These are phyloP conservation scores for Oehlia diaphana DNA, from an alignment of 192 early-diverging fungal genomes.

Conservation along the genomic window DNA sequence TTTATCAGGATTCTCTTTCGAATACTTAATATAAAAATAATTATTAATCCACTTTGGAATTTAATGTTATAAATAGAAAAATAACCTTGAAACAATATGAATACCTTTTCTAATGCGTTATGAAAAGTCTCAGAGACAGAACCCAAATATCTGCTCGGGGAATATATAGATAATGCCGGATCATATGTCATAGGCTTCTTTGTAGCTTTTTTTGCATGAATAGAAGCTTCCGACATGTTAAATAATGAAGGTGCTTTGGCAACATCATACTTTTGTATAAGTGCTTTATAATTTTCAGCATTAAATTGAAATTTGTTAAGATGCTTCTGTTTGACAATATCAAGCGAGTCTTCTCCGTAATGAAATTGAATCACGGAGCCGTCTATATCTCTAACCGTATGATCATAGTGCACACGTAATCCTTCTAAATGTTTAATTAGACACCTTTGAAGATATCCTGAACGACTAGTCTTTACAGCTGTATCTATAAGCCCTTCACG, in stretches of 20 bases:
- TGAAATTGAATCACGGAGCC: constrained; percentile 97
- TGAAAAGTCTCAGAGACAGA: constrained; percentile 88
- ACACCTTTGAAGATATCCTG: constrained; percentile 98
- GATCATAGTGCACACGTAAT: constrained; percentile 92
- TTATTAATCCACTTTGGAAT: background rate
- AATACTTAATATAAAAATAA: constrained; percentile 43
- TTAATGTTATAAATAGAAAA: constrained; percentile 20
- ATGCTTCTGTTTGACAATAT: constrained; percentile 93
- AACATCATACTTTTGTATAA: constrained; percentile 81
- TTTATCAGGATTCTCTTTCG: constrained; percentile 72
- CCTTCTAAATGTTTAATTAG: constrained; percentile 99
- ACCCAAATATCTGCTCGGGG: constrained; percentile 83
- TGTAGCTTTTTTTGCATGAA: constrained; percentile 73
- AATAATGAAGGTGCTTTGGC: constrained; percentile 60
- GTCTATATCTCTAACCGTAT: constrained; percentile 94
- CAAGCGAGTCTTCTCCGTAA: constrained; percentile 97
- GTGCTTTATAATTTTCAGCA: constrained; percentile 84
- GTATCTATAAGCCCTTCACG: constrained; percentile 99
- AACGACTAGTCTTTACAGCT: constrained; percentile 98
- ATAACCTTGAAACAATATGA: constrained; percentile 1
- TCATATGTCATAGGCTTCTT: constrained; percentile 74
- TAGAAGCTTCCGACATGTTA: constrained; percentile 70
- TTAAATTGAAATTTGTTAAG: constrained; percentile 91
- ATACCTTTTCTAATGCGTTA: constrained; percentile 55
- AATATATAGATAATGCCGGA: constrained; percentile 78